Percentiles rank a stretch among this genome's conserved stretches.
Conservation (phyloP, 257 asterid species). For the Eustoma russellianum region DNA sequence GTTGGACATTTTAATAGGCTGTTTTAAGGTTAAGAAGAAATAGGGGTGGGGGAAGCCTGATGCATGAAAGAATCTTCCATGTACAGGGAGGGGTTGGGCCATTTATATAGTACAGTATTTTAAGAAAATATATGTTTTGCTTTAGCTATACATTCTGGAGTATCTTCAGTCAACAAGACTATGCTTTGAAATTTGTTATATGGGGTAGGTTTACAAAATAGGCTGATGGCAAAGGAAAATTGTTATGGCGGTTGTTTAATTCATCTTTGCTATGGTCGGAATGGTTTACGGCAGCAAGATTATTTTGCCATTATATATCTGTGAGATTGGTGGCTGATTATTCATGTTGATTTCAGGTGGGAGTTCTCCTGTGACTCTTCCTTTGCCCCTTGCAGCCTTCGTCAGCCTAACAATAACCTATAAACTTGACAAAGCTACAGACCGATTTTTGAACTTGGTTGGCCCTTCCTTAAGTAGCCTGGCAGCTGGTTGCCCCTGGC, state of each 20-base stretch:
- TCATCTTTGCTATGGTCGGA: not conserved
- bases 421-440: conserved; percentile 61
- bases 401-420: conserved; percentile 95
- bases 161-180: no score
- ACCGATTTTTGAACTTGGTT: conserved; percentile 50
- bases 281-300: no score
- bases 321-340: not conserved
- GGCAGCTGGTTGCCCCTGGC: conserved; percentile 93
- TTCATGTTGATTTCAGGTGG: conserved; percentile 36
- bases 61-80: no score
- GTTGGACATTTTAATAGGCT: no score
- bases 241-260: not conserved
- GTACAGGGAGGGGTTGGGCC: no score
- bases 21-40: no score
- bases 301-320: no score
- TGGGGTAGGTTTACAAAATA: conserved; percentile 1
- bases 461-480: conserved; percentile 70
- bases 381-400: conserved; percentile 80
- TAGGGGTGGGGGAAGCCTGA: no score
- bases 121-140: no score
- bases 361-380: conserved; percentile 62
- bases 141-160: no score
- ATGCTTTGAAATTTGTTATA: no score
- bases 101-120: no score
- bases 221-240: not conserved